Evolutionary conservation across 805 yeast species (phyloP).

Genomic region (Debaryomyces maramus): DNA sequence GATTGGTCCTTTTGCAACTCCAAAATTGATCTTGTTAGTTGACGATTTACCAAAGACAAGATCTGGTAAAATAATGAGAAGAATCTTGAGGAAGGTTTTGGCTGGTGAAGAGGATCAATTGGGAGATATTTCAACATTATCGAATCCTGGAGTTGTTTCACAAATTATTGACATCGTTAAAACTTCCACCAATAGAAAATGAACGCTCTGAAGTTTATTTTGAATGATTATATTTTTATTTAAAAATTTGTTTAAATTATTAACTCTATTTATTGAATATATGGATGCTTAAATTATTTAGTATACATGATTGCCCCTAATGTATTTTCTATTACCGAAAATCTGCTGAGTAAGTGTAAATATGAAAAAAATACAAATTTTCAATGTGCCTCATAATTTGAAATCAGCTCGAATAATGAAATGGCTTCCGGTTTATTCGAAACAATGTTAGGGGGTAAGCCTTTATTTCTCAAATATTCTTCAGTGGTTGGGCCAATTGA

Average conservation of each 20-base stretch:
- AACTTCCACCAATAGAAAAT: no score
- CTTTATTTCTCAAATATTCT: conserved; percentile 51
- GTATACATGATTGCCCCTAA: no score
- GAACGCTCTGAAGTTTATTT: no score
- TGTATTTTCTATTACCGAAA: no score
- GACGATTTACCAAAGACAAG: conserved; percentile 96
- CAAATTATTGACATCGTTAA: conserved; percentile 71
- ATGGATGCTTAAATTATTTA: no score
- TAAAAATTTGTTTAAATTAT: no score
- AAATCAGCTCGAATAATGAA: conserved; percentile 45
- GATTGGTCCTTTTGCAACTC: conserved; percentile 95
- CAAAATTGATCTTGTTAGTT: conserved; percentile 79
- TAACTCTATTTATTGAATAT: no score
- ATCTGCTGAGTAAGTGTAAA: no score
- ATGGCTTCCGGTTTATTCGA: conserved; percentile 73
- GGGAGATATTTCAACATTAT: conserved; percentile 88
- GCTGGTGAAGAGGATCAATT: conserved; percentile 90
- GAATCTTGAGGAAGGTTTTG: conserved; percentile 89
- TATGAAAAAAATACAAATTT: no score
- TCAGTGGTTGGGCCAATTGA: conserved; percentile 94
- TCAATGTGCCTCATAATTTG: conserved; percentile 15
- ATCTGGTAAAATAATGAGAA: conserved; percentile 98
- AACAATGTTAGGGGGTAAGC: conserved; percentile 59
- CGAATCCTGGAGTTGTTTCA: conserved; percentile 82
- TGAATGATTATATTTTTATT: no score